Base-by-base conservation (phyloP, 1,284 basidiomycete species). In the Ceratobasidium theobromae region DNA sequence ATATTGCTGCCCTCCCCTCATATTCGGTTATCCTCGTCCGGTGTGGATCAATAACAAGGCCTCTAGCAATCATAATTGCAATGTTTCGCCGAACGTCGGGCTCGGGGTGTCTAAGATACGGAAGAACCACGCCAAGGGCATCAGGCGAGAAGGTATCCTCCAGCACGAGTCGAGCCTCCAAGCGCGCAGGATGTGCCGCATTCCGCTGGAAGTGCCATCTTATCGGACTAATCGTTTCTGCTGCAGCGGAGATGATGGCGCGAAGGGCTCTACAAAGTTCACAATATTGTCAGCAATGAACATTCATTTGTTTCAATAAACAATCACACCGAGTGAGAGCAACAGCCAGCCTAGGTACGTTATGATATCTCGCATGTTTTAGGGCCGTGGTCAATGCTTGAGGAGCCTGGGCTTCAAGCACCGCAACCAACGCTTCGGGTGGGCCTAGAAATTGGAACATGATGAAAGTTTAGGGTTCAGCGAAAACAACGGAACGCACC, bases 11-110 rank as follows among this genome's bases (percentile, higher is more conserved):
- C 27, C 48, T 38, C 4, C 43, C 58, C 28, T 64, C 48, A 33
- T 48, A 64, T 6, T 64, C 58, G 5, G 28, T 27, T 11, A 64
- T 43, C 25, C 35, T 51, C 16, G 35, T 48, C 16, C 58, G 30
- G 23, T 64, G 58, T 5, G 46, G n/a, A 16, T 64, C 58, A 11
- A 51, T 52, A 27, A 23, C 14, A 8, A 64, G 14, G 3, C 58
- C 58, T 41, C 58, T 32, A 12, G 46, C 58, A 1, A 64, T 12
- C 12, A 64, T 18, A 18, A 64, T 25, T 38, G 58, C 46, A 33
- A 64, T 35, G 38, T 64, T 64, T 51, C 58, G 32, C 16, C 58
- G 46, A 16, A 64, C 58, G 12, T 64, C 58, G 14, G 48, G 48
- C 16, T 64, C 58, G 5, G 58, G 48, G 23, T 64, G 48, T 18